Conservation (phyloP, 164 flowering plant species). For the Liquidambar formosana region DNA sequence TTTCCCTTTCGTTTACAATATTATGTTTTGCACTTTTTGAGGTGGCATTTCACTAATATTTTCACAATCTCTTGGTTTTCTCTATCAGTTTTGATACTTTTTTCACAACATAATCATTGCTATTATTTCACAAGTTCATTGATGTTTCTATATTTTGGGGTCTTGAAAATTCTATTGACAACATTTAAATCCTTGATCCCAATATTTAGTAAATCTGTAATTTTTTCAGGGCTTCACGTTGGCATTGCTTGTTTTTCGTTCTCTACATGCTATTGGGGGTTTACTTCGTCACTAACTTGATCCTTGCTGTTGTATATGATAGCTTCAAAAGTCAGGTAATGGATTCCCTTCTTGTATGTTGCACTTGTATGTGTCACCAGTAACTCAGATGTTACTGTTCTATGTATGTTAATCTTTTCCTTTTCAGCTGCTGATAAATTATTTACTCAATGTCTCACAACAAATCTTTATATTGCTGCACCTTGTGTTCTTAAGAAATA, state of each 20-base stretch:
- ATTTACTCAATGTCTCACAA: background rate
- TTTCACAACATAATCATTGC: background rate
- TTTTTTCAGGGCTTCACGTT: slow-evolving; percentile 77
- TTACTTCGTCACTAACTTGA: slow-evolving; percentile 85
- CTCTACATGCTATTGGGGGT: slow-evolving; percentile 87
- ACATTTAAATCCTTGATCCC: background rate
- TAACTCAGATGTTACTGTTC: too few species aligned
- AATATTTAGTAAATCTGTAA: background rate
- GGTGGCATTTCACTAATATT: too few species aligned
- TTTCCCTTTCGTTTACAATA: too few species aligned
- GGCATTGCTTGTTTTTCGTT: slow-evolving; percentile 75
- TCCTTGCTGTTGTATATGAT: slow-evolving; percentile 95
- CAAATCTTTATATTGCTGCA: too few species aligned
- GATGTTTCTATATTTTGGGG: background rate
- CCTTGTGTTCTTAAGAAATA: too few species aligned
- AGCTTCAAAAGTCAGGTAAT: slow-evolving; percentile 90
- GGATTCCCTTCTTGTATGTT: background rate
- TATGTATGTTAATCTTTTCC: background rate
- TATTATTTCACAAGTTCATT: background rate
- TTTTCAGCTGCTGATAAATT: background rate
- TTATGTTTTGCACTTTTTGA: too few species aligned
- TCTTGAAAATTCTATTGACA: background rate
- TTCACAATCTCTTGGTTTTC: too few species aligned
- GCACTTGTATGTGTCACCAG: too few species aligned
- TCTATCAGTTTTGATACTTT: too few species aligned